Percentiles rank a stretch among this genome's conserved stretches.
Evolutionary conservation across 257 asterid genomes (phyloP).

Genomic region (Fraxinus anomala): DNA sequence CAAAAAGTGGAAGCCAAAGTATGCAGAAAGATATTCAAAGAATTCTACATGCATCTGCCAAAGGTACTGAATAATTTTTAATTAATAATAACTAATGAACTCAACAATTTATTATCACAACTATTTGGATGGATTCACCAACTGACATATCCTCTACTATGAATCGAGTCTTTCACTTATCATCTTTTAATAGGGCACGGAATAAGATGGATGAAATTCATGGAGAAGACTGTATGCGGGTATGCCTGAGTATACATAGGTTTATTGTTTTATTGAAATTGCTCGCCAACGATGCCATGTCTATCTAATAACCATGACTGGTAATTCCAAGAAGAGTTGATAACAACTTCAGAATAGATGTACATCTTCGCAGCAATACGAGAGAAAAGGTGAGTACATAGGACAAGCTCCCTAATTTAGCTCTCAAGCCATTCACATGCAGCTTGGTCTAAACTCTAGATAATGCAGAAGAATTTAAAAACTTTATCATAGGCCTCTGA

Average conservation of each 20-base stretch:
- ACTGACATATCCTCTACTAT: background rate
- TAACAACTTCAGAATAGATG: background rate
- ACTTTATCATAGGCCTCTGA: background rate
- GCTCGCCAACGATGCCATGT: background rate
- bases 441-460: background rate
- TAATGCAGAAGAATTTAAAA: background rate
- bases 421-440: background rate
- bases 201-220: background rate
- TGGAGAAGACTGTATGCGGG: background rate
- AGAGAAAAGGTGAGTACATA: background rate
- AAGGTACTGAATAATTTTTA: background rate
- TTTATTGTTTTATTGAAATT: background rate
- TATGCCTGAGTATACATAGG: background rate
- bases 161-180: background rate
- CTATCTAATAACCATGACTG: background rate
- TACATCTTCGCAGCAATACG: background rate
- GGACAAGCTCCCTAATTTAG: background rate
- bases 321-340: background rate
- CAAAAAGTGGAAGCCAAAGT: background rate
- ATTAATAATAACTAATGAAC: background rate
- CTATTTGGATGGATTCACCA: background rate
- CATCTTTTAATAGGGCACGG: background rate
- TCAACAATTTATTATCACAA: background rate
- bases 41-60: background rate
- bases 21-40: constrained; percentile 9